Evolutionary conservation across 805 yeast genomes (phyloP).

Genomic region (Saturnispora saitoi): DNA sequence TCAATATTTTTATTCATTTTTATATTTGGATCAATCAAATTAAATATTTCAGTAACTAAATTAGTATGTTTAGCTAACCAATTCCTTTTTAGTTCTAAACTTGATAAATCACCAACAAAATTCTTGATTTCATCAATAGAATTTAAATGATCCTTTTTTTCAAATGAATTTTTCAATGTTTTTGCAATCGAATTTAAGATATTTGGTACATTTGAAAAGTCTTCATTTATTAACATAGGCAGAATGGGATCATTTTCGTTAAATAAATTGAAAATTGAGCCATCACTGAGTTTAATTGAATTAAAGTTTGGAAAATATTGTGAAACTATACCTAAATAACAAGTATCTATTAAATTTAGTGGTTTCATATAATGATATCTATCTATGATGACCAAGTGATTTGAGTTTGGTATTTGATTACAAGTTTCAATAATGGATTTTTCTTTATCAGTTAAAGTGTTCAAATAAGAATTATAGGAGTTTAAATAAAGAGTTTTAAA

Average conservation of each 20-base stretch:
- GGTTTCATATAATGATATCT: neutral
- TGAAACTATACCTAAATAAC: slow-evolving; percentile 3
- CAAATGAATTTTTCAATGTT: slow-evolving; percentile 59
- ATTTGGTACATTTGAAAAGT: slow-evolving; percentile 75
- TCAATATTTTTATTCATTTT: neutral
- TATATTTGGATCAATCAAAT: neutral
- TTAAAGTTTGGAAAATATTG: neutral
- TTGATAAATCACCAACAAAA: slow-evolving; percentile 63
- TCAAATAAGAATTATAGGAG: slow-evolving; percentile 24
- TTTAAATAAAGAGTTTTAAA: slow-evolving; percentile 37
- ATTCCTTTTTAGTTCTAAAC: slow-evolving; percentile 58
- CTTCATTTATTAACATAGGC: slow-evolving; percentile 48
- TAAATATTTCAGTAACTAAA: slow-evolving; percentile 29
- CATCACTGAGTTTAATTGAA: neutral
- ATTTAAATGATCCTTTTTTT: slow-evolving; percentile 45
- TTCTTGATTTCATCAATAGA: slow-evolving; percentile 57
- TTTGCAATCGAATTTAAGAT: slow-evolving; percentile 64
- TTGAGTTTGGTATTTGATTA: neutral
- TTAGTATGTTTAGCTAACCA: slow-evolving; percentile 64
- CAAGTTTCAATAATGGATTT: slow-evolving; percentile 13
- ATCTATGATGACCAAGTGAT: slow-evolving; percentile 1
- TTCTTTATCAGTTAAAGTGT: slow-evolving; percentile 27
- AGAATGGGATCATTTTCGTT: slow-evolving; percentile 37
- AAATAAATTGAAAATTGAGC: neutral
- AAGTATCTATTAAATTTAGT: neutral